Percentiles rank a stretch among this genome's conserved stretches.
phyloP scores from a whole-genome alignment of 1,139 yeast species.

The Magnusiomyces paraingens region DNA sequence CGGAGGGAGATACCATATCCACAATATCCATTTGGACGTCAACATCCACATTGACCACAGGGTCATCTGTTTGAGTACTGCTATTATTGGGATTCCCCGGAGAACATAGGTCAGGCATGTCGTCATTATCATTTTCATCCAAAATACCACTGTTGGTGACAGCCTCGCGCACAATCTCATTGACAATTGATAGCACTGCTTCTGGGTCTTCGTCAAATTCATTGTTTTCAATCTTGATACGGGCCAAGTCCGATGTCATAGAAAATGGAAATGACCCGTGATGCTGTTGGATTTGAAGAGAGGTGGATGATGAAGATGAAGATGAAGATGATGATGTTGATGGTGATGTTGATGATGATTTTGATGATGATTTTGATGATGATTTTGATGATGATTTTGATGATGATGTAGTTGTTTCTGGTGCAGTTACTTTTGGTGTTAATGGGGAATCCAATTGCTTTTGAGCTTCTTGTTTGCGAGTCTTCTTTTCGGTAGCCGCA shows the following conservation, averaged over 20 bases:
- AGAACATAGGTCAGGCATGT: background rate
- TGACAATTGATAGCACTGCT: background rate
- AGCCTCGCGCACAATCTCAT: background rate
- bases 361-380: background rate
- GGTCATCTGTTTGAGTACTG: no score
- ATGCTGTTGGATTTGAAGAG: background rate
- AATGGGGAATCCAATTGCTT: background rate
- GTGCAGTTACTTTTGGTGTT: background rate
- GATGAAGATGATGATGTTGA: conserved; percentile 14
- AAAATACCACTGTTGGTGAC: background rate
- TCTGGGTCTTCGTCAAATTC: background rate
- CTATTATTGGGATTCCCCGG: no score
- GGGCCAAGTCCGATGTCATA: background rate
- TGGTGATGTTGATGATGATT: background rate
- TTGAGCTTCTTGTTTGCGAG: no score
- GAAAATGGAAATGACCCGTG: background rate
- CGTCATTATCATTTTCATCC: background rate
- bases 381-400: background rate
- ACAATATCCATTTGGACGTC: background rate
- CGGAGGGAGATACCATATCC: no score
- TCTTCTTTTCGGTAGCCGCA: no score
- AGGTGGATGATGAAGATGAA: background rate
- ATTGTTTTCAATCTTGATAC: background rate
- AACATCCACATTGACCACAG: background rate
- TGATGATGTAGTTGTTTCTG: background rate